Base-by-base conservation (phyloP, 345 rosid species). In the Raphanus raphanistrum region DNA sequence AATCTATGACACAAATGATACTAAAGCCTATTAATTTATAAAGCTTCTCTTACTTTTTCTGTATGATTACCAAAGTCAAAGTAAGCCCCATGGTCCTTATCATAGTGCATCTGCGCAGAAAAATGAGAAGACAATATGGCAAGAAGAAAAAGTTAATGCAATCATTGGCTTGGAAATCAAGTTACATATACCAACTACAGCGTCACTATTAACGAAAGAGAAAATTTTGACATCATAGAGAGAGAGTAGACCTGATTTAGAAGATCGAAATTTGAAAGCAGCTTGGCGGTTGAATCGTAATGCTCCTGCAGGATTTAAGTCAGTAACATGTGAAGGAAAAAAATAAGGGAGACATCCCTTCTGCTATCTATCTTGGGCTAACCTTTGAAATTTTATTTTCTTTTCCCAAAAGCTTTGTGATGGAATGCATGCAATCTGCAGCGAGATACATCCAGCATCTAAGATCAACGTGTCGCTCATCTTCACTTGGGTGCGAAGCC, bases 371-470 rank as follows among this genome's bases (percentile, higher is more conserved):
- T 17, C 25, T 52, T 52, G 58, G 2, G 58, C 58, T 52, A 52
- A 52, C 58, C 58, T 52, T 52, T 52, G 58, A 52, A 15, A 52
- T 1, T 13, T 15, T 52, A 15, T 52, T 26, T 16, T 52, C 10
- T 52, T 52, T 52, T 52, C 58, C 58, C 78, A 88, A 48, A 74
- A 92, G 82, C 84, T 80, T 79, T 16, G 81, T 36, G 79, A 95
- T 87, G 62, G 92, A 90, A 77, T 84, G 83, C 96, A 95, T 84
- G 84, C 96, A 95, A 62, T 90, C 92, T 72, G 96, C 96, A 26
- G 96, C 98, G 26, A 95, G 98, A 82, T 88, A 90, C 95, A 95
- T 92, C 99, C 98, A 95, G 80, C 97, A 90, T 84, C 99, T 90
- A 72, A 95, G 98, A 87, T 95, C 99, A 83, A 95, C 72, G 79